These are phyloP conservation scores for Phialophora verrucosa DNA, from an alignment of 2,329 filamentous ascomycete genomes.

Conservation along the genomic window DNA sequence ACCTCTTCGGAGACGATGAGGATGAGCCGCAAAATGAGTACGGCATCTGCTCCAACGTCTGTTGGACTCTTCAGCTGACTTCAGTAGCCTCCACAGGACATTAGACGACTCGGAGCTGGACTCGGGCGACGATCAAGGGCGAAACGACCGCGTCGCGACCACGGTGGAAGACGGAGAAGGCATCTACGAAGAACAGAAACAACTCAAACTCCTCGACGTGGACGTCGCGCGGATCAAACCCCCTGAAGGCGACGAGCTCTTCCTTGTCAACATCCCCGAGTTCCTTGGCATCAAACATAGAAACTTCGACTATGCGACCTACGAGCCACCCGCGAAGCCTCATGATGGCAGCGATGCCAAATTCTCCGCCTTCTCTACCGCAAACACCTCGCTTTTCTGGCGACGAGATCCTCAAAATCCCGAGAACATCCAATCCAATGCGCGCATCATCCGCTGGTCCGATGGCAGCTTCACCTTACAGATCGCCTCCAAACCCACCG, in stretches of 20 bases:
- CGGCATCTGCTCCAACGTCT: background rate
- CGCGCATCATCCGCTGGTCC: conserved; percentile 69
- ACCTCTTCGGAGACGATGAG: conserved; percentile 56
- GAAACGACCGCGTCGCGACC: conserved; percentile 58
- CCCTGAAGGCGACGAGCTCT: conserved; percentile 65
- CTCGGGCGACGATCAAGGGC: conserved; percentile 66
- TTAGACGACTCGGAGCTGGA: conserved; percentile 68
- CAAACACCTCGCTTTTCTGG: conserved; percentile 69
- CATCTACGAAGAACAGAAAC: conserved; percentile 51
- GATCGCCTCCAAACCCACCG: conserved; percentile 64
- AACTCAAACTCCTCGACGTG: conserved; percentile 46
- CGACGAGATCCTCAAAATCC: conserved; percentile 66
- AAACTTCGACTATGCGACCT: conserved; percentile 65
- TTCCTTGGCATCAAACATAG: conserved; percentile 67
- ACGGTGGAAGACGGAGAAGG: conserved; percentile 52
- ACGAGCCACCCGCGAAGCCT: conserved; percentile 62
- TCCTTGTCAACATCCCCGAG: conserved; percentile 67
- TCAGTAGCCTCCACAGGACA: conserved; percentile 47
- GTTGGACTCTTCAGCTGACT: conserved; percentile 12
- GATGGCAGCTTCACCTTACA: conserved; percentile 71
- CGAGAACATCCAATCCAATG: conserved; percentile 66
- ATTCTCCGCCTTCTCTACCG: conserved; percentile 67
- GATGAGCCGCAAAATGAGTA: conserved; percentile 43
- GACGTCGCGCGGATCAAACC: conserved; percentile 60
- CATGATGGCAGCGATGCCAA: conserved; percentile 54